Conservation (phyloP, 768 basidiomycete genomes). For the Polyporus arcularius region DNA sequence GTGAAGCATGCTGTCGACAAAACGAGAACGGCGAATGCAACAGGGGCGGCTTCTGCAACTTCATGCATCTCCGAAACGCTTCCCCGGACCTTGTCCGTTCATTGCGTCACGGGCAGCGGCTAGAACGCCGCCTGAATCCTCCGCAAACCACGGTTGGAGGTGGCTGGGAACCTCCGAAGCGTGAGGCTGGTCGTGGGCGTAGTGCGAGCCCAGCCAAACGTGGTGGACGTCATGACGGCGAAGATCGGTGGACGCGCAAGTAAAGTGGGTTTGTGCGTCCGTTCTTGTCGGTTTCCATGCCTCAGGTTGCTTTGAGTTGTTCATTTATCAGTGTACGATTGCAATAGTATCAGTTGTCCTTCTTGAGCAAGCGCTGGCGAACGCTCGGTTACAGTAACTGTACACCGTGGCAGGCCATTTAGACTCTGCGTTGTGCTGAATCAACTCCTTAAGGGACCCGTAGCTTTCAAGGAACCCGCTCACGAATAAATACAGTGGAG, state of each 20-base stretch:
- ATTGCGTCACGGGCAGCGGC: constrained; percentile 77
- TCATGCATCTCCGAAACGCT: constrained; percentile 93
- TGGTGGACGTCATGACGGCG: constrained; percentile 61
- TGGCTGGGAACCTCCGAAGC: constrained; percentile 82
- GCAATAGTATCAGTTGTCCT: neutral
- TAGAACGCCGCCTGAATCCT: constrained; percentile 80
- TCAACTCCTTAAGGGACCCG: too few species aligned
- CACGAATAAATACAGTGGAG: too few species aligned
- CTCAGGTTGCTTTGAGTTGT: neutral
- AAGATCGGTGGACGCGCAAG: constrained; percentile 58
- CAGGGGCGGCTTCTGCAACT: constrained; percentile 98
- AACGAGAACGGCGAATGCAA: constrained; percentile 99
- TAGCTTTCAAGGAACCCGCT: too few species aligned
- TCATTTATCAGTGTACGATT: neutral
- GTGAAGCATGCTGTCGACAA: constrained; percentile 97
- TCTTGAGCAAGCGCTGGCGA: neutral
- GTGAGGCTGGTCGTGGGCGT: constrained; percentile 63
- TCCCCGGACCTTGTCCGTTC: constrained; percentile 81
- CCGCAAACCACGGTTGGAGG: constrained; percentile 61
- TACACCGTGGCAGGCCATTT: neutral
- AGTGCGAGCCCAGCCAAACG: constrained; percentile 73
- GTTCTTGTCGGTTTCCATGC: neutral
- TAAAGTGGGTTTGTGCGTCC: constrained; percentile 10
- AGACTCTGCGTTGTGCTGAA: too few species aligned
- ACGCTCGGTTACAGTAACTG: too few species aligned